Evolutionary conservation across 306 rosid species (phyloP).

Genomic region (Pueraria montana): DNA sequence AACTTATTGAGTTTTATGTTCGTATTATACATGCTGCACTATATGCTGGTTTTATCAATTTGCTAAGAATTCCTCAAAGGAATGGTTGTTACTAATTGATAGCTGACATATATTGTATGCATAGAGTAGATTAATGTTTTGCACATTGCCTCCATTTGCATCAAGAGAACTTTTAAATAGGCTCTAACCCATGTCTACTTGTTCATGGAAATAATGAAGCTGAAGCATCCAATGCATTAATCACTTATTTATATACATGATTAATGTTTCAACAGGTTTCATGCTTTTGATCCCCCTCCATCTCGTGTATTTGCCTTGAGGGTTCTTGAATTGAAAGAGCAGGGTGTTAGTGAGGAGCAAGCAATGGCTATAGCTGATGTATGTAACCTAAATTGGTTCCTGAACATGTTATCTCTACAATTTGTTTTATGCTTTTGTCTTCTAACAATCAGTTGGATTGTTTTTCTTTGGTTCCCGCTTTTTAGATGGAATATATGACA

Average conservation of each 20-base stretch:
- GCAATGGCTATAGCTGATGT: conserved; percentile 90
- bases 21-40: background rate
- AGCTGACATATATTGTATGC: background rate
- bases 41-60: background rate
- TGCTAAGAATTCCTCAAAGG: background rate
- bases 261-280: conserved; percentile 67
- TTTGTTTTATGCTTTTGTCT: conserved; percentile 6
- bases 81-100: conserved; percentile 20
- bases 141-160: background rate
- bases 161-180: conserved; percentile 8
- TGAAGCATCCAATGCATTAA: conserved; percentile 27
- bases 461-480: conserved; percentile 27
- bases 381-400: conserved; percentile 44
- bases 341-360: conserved; percentile 79
- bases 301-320: conserved; percentile 79
- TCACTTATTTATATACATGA: conserved; percentile 26
- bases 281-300: conserved; percentile 78
- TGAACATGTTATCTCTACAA: conserved; percentile 6
- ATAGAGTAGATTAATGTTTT: background rate
- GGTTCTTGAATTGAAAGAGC: conserved; percentile 84
- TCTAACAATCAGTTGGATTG: conserved; percentile 32
- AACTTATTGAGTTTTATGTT: background rate
- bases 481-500: conserved; percentile 81
- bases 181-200: background rate
- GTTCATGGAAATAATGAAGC: conserved; percentile 17